Evolutionary conservation across 78 protist genomes (phyloP), one percentile per base, ranked within the genome.

Genomic region (Tieghemostelium lacteum): DNA sequence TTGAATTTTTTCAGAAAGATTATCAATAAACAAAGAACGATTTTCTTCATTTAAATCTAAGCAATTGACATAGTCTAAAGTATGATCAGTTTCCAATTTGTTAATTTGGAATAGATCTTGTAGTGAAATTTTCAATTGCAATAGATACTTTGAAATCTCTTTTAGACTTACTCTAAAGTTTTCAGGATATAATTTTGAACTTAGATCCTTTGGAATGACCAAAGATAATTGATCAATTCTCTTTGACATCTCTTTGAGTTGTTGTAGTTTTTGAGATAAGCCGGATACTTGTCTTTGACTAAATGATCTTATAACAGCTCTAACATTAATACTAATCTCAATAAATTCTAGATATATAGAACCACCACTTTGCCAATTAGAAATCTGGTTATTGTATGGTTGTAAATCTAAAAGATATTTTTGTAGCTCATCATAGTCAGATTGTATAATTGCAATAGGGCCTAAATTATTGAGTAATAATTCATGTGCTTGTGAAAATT

Each of bases 331-430:
- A 7, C 31, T 8, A 28, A 83, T 69, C 19, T 39, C 6, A 14
- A 58, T 22, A 33, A 33, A 83, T 39, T 83, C 78, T 24, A 40
- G 14, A 45, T n/a, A 83, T 12, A 83, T 39, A 0, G 36, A 54
- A 60, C 91, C 91, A 22, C 91, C 76, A 19, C 39, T 40, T 39
- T 65, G 66, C 91, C 91, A 83, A 28, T 70, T 37, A 3, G 73
- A 36, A 49, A 83, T 69, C 20, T 14, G 10, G n/a, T 42, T 57
- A 1, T 60, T 17, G 26, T 83, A 78, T 10, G 77, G 70, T 50
- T 69, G 61, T n/a, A 83, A 69, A 42, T 45, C 55, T 29, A 33
- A 10, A 14, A 83, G 67, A 33, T 69, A 42, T 54, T 58, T 63
- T 31, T n/a, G 37, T 19, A 83, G 39, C 0, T 40, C 8, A n/a